A percentile compares a stretch with the other conserved stretches of the same genome.
Evolutionary conservation across 768 basidiomycete species (phyloP).

Genomic region (Leccinum aurantiacum): DNA sequence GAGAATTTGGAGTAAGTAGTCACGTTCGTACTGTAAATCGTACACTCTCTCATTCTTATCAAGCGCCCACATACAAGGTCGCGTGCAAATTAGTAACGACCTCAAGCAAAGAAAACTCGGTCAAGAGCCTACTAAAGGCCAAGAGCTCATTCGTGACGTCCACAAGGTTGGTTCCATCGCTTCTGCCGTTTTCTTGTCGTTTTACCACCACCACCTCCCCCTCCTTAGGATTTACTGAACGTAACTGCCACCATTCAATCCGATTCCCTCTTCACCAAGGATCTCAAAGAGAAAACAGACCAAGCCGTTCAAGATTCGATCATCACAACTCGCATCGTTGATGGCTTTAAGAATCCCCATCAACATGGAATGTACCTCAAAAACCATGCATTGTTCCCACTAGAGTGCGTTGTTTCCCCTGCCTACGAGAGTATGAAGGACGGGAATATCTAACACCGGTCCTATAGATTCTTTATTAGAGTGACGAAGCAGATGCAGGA

Average conservation of each 20-base stretch:
- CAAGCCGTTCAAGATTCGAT: constrained; percentile 81
- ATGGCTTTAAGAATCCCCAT: constrained; percentile 76
- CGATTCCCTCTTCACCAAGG: constrained; percentile 64
- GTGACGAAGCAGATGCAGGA: constrained; percentile 72
- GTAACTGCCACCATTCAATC: constrained; percentile 61
- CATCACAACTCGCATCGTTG: constrained; percentile 70
- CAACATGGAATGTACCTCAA: constrained; percentile 69
- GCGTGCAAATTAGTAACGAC: constrained; percentile 78
- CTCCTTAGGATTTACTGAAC: constrained; percentile 60
- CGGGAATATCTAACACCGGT: not conserved
- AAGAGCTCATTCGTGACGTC: constrained; percentile 63
- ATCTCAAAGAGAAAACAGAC: constrained; percentile 73
- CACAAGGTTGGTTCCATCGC: constrained; percentile 53
- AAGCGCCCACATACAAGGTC: constrained; percentile 72
- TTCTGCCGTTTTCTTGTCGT: not conserved
- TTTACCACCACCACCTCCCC: not conserved
- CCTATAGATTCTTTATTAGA: constrained; percentile 64
- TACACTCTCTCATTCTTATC: not conserved
- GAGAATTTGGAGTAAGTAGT: constrained; percentile 68
- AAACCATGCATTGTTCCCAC: constrained; percentile 77
- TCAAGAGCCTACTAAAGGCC: constrained; percentile 70
- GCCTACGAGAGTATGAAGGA: not conserved
- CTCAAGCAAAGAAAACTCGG: constrained; percentile 74
- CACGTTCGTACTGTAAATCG: not conserved
- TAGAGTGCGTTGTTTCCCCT: constrained; percentile 54